A percentile compares a stretch with the other conserved stretches of the same genome.
These are phyloP conservation scores for Apiosordaria backusii DNA, from an alignment of 495 filamentous ascomycete species.

Conservation along the genomic window DNA sequence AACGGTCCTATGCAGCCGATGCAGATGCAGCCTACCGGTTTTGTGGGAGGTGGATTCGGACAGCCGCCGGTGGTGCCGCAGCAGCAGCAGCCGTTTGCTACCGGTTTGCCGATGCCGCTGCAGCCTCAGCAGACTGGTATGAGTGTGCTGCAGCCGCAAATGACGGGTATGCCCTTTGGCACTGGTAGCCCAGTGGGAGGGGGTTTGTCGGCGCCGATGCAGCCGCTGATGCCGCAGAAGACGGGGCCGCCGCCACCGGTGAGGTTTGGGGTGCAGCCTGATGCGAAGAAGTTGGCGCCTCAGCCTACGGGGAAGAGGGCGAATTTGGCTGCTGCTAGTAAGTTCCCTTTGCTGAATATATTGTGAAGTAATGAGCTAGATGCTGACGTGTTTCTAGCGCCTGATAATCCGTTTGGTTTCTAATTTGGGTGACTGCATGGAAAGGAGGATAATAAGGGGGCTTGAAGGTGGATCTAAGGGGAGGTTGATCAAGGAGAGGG, in stretches of 20 bases:
- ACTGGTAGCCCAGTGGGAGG: background rate
- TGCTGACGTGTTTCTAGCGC: slow-evolving; percentile 18
- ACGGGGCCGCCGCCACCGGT: slow-evolving; percentile 91
- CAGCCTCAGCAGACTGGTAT: slow-evolving; percentile 46
- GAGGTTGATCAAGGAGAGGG: background rate
- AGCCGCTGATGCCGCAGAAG: slow-evolving; percentile 74
- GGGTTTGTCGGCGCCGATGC: slow-evolving; percentile 22
- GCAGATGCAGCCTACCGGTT: slow-evolving; percentile 66
- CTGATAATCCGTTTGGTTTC: slow-evolving; percentile 28
- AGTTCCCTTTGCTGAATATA: too few relatives aligned
- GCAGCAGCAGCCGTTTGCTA: slow-evolving; percentile 54
- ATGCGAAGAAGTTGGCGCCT: slow-evolving; percentile 71
- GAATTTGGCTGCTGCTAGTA: slow-evolving; percentile 92
- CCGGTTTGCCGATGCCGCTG: slow-evolving; percentile 49
- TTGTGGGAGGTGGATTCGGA: slow-evolving; percentile 50
- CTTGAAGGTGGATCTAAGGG: background rate
- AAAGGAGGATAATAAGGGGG: background rate
- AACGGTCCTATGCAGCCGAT: slow-evolving; percentile 39
- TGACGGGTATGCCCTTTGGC: slow-evolving; percentile 42
- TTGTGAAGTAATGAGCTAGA: background rate
- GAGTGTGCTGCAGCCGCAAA: slow-evolving; percentile 56
- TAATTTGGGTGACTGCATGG: slow-evolving; percentile 6
- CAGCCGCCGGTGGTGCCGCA: slow-evolving; percentile 42
- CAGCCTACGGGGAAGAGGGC: slow-evolving; percentile 89
- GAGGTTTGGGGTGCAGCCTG: slow-evolving; percentile 74